Evolutionary conservation across 2,329 filamentous ascomycete genomes (phyloP).

Genomic region (Plectosphaerella plurivora): DNA sequence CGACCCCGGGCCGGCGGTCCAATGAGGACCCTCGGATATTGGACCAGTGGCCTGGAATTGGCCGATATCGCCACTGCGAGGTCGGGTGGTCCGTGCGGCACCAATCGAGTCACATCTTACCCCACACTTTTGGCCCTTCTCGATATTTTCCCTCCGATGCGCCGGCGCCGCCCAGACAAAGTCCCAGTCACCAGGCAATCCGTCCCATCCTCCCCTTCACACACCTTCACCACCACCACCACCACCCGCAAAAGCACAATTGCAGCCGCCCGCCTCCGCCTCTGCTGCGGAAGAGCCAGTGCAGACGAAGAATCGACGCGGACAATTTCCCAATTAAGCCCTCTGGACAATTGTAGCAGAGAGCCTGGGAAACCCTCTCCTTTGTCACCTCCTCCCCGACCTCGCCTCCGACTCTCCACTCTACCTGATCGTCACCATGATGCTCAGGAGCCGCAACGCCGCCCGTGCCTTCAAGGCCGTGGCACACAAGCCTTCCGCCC

Average conservation of each 20-base stretch:
- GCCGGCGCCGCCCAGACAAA: background rate
- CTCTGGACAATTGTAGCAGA: conserved; percentile 3
- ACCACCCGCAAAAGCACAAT: background rate
- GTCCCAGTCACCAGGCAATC: background rate
- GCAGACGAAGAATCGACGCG: too few relatives aligned
- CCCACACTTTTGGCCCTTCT: conserved; percentile 1
- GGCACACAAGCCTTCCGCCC: conserved; percentile 20
- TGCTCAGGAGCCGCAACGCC: conserved; percentile 46
- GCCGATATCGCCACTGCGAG: conserved; percentile 3
- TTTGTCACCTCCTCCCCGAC: background rate
- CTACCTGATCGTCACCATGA: conserved; percentile 21
- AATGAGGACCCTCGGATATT: too few relatives aligned
- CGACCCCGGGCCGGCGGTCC: too few relatives aligned
- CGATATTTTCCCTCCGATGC: conserved; percentile 4
- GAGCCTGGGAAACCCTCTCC: background rate
- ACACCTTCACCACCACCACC: background rate
- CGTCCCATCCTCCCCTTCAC: background rate
- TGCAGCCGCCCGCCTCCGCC: conserved; percentile 1
- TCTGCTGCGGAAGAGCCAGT: background rate
- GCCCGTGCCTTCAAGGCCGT: conserved; percentile 41
- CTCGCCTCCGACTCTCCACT: conserved; percentile 8
- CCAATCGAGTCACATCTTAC: conserved; percentile 1
- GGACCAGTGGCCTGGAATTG: background rate
- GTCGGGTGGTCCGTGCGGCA: background rate
- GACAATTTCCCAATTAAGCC: background rate